Evolutionary conservation across 2,329 filamentous ascomycete genomes (phyloP).

Genomic region (Trematosphaeria pertusa): DNA sequence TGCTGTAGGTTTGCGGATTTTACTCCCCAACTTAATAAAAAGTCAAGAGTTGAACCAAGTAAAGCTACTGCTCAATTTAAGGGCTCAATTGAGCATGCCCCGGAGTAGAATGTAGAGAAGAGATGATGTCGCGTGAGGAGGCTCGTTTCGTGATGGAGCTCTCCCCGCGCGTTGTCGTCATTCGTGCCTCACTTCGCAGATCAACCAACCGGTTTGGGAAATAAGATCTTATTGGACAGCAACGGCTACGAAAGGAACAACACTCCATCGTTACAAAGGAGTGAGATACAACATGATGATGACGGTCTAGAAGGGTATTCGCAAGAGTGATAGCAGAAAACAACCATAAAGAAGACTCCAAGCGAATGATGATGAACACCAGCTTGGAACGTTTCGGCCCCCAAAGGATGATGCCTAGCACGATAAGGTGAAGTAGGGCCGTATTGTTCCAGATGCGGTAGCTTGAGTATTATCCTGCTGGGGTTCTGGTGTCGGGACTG

Average conservation of each 20-base stretch:
- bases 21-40: too few species aligned
- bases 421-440: background rate
- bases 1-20: background rate
- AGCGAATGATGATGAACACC: background rate
- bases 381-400: background rate
- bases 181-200: conserved; percentile 33
- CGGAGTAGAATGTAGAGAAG: background rate
- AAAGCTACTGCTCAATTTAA: background rate
- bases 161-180: conserved; percentile 35
- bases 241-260: too few species aligned
- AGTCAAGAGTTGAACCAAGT: background rate
- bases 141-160: conserved; percentile 3
- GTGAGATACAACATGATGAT: too few species aligned
- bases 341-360: background rate
- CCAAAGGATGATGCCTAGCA: background rate
- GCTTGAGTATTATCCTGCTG: too few species aligned
- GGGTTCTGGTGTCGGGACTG: too few species aligned
- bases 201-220: conserved; percentile 20
- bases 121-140: background rate
- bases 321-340: background rate
- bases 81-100: background rate
- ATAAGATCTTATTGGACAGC: background rate
- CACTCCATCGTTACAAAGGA: too few species aligned
- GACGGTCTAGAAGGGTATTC: too few species aligned
- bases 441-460: too few species aligned